phyloP scores from a whole-genome alignment of 768 basidiomycete species.

The Leccinum pellstonianum region DNA sequence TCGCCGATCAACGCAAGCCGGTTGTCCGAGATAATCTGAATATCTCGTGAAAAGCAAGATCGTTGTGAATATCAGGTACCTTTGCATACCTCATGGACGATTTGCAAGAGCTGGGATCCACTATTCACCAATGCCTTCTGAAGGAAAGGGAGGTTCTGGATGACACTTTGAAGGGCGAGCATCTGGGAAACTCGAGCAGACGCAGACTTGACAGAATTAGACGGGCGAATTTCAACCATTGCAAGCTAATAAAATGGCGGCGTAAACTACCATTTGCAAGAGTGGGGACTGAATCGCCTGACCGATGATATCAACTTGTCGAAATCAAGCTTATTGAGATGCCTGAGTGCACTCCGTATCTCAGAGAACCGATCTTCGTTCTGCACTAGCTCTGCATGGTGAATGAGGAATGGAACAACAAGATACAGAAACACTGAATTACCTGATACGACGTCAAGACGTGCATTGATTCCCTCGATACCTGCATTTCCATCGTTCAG shows the following conservation, averaged over 20 bases:
- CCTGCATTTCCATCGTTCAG: conserved; percentile 2
- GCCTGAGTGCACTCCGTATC: conserved; percentile 65
- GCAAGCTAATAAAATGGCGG: conserved; percentile 49
- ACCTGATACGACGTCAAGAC: conserved; percentile 89
- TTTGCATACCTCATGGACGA: conserved; percentile 55
- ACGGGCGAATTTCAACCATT: conserved; percentile 56
- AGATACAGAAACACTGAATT: neutral
- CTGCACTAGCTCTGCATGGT: conserved; percentile 63
- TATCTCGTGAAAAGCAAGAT: neutral
- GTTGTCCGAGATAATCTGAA: conserved; percentile 73
- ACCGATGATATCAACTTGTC: conserved; percentile 82
- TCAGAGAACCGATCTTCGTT: conserved; percentile 72
- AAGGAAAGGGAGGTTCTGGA: conserved; percentile 64
- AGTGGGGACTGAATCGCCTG: conserved; percentile 10
- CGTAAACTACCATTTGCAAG: neutral
- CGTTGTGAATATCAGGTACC: neutral
- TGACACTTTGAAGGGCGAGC: conserved; percentile 71
- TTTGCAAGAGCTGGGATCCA: conserved; percentile 56
- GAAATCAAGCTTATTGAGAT: conserved; percentile 78
- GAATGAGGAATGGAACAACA: conserved; percentile 3
- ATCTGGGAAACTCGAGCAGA: conserved; percentile 73
- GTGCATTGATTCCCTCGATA: conserved; percentile 63
- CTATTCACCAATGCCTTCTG: conserved; percentile 59
- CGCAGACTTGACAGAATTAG: conserved; percentile 58
- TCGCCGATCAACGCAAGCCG: conserved; percentile 62